Conservation (phyloP, 2,329 filamentous ascomycete species). For the Ceratocystis ficicola region DNA sequence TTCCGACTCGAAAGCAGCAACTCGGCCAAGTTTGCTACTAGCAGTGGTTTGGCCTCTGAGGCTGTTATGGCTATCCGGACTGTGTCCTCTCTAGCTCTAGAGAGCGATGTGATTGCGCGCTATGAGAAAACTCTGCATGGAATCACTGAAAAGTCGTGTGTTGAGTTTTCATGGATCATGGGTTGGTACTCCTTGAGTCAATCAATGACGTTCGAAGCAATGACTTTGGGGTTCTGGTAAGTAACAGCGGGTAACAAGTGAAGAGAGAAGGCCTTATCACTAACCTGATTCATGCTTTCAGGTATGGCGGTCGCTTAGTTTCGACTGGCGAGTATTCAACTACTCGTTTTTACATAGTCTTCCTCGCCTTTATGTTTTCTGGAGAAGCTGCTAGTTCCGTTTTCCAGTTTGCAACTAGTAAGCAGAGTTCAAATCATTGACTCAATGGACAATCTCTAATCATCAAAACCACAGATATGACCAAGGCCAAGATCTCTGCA, state of each 20-base stretch:
- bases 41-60: slow-evolving; percentile 39
- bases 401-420: slow-evolving; percentile 39
- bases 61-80: slow-evolving; percentile 39
- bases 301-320: slow-evolving; percentile 33
- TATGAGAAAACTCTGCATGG: slow-evolving; percentile 29
- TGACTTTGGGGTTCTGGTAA: slow-evolving; percentile 33
- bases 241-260: slow-evolving; percentile 9
- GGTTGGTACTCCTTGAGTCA: slow-evolving; percentile 34
- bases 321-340: slow-evolving; percentile 37
- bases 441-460: neutral
- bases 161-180: slow-evolving; percentile 32
- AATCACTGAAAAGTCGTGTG: slow-evolving; percentile 28
- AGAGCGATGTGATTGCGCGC: slow-evolving; percentile 32
- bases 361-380: slow-evolving; percentile 39
- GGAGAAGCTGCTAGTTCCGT: slow-evolving; percentile 33
- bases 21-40: slow-evolving; percentile 35
- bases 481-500: slow-evolving; percentile 37
- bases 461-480: slow-evolving; percentile 30
- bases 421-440: neutral
- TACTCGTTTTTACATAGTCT: slow-evolving; percentile 39
- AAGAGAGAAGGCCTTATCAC: neutral
- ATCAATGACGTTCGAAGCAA: slow-evolving; percentile 31
- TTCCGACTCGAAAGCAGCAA: slow-evolving; percentile 36
- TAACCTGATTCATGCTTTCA: slow-evolving; percentile 16
- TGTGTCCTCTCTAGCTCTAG: slow-evolving; percentile 38